A percentile compares a stretch with the other conserved stretches of the same genome.
phyloP scores from a whole-genome alignment of 371 early-diverging fungal species.

The Ordospora colligata region DNA sequence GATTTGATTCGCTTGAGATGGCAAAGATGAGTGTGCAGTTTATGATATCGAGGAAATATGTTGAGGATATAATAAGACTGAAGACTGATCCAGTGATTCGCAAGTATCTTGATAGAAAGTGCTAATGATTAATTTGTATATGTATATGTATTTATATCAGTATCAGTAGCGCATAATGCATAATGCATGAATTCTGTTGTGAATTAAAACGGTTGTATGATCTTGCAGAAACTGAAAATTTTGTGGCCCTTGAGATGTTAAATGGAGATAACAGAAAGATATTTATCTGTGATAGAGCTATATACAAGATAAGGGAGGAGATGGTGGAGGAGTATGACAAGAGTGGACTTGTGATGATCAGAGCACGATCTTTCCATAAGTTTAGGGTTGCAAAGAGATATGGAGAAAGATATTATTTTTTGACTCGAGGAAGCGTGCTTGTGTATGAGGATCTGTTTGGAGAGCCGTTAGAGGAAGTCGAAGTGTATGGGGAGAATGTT shows the following conservation, averaged over 20 bases:
- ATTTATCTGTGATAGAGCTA: background rate
- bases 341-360: background rate
- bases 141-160: no score
- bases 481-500: background rate
- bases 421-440: background rate
- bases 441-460: background rate
- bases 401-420: background rate
- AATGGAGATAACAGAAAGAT: slow-evolving; percentile 18
- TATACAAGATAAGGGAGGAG: slow-evolving; percentile 3
- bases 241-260: slow-evolving; percentile 9
- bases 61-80: slow-evolving; percentile 34
- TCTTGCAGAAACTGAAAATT: slow-evolving; percentile 8
- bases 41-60: slow-evolving; percentile 33
- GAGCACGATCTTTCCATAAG: background rate
- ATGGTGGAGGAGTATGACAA: background rate
- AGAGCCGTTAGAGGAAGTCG: background rate
- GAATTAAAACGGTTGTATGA: background rate
- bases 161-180: no score
- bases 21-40: slow-evolving; percentile 40
- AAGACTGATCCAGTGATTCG: slow-evolving; percentile 9
- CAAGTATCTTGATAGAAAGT: background rate
- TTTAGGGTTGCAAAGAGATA: background rate
- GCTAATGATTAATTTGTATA: no score
- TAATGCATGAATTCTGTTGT: no score
- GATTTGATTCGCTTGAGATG: slow-evolving; percentile 21